Base-by-base conservation (phyloP, 2,329 filamentous ascomycete genomes). In the Alternaria gaisen region DNA sequence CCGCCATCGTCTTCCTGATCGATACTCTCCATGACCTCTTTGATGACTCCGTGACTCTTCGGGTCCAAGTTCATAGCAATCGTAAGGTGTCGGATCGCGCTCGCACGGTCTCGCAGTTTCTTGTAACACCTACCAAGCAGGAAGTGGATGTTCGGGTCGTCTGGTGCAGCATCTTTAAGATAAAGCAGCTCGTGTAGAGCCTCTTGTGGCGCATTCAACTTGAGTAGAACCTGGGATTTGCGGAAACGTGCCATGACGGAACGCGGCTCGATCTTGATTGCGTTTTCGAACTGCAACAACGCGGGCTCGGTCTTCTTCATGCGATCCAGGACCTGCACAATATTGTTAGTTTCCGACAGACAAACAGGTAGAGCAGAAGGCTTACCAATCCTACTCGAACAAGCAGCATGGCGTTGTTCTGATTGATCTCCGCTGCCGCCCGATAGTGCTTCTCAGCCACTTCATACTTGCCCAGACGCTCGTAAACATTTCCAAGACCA, bases 121-220 rank as follows among this genome's bases (percentile, higher is more conserved):
- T 89, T 89, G 77, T 87, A 87, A 59, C 87, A 85, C 75, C 92
- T 92, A 20, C 94, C 96, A 40, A 99, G 88, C 64, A 97, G 83
- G 82, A 97, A 99, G 81, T 97, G 95, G 38, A 99, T 94, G 72
- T 94, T 97, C 5, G 94, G 92, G 78, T 98, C 94, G 73, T 99
- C 94, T 0, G 95, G 94, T 5, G 93, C 94, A 64, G 97, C 85
- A 69, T 97, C 92, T 75, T 96, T 95, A 61, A 99, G 81, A n/a
- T 94, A 86, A 78, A 93, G 88, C 56, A 99, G 83, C 76, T 99
- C 95, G 26, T 86, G 85, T 65, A 96, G 85, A 0, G 95, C 95
- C 48, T 88, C 85, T 36, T 91, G 85, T 46, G 91, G 83, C 30
- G 85, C 79, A 84, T 89, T 67, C 82, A 97, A 83, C 56, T 90